Evolutionary conservation across 2,329 filamentous ascomycete species (phyloP).

Genomic region (Epichloe sylvatica): DNA sequence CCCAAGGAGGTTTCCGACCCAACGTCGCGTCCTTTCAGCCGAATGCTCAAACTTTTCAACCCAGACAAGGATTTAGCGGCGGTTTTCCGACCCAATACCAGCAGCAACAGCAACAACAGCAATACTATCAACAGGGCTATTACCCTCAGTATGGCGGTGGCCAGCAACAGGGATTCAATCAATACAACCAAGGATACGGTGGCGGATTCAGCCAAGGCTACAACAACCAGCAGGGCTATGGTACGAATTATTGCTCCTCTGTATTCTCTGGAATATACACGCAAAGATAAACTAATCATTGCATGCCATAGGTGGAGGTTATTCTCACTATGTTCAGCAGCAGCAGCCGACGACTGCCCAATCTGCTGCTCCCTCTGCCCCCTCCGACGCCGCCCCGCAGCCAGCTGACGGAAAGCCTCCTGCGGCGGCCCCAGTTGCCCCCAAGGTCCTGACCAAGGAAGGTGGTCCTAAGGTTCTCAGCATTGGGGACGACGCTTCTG

Average conservation of each 20-base stretch:
- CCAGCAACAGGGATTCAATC: constrained; percentile 31
- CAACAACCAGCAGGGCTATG: constrained; percentile 26
- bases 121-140: constrained; percentile 39
- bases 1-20: constrained; percentile 34
- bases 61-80: constrained; percentile 53
- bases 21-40: constrained; percentile 57
- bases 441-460: constrained; percentile 33
- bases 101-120: constrained; percentile 30
- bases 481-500: constrained; percentile 46
- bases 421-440: constrained; percentile 24
- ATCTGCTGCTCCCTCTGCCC: background rate
- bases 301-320: constrained; percentile 29
- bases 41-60: constrained; percentile 55
- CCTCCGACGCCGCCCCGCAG: background rate
- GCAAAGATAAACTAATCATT: background rate
- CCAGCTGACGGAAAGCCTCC: constrained; percentile 10
- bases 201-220: constrained; percentile 37
- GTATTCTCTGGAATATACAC: background rate
- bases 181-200: constrained; percentile 41
- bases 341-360: background rate
- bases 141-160: constrained; percentile 43
- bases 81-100: constrained; percentile 43
- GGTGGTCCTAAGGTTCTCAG: constrained; percentile 52
- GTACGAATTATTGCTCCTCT: constrained; percentile 13
- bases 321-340: constrained; percentile 19